Evolutionary conservation across 2,329 filamentous ascomycete species (phyloP), one percentile per base, ranked within the genome.

Genomic region (Arachnopeziza araneosa): DNA sequence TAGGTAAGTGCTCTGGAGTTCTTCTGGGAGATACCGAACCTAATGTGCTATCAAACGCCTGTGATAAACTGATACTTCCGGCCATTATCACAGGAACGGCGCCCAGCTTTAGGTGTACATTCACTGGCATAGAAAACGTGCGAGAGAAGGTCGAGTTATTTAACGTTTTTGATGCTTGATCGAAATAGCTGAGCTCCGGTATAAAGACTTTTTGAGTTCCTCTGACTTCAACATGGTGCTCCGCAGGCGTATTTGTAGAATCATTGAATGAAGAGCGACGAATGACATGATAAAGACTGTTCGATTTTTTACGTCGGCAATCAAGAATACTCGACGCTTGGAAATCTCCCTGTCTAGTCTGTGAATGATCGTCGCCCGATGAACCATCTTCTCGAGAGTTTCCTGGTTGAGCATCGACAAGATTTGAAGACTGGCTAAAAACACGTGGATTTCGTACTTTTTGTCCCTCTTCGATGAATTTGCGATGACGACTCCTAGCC

Each of bases 311-410:
- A 44, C 12, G 6, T 44, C 2, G 36, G 36, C 36, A 17, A 58
- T 22, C 21, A 44, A 22, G 21, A 60, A 54, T 36, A 59, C 44
- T 52, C 59, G 62, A 17, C 55, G 57, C 55, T 61, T 59, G 21
- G 59, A 57, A 21, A 60, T 58, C 24, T 24, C 36, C 14, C n/a
- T 48, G 21, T 12, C 4, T 4, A 52, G 6, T 21, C 21, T 23
- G 50, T 52, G n/a, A n/a, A 22, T 22, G 3, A 22, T 2, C 12
- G 5, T 52, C 4, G 2, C 44, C 23, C 14, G 60, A 24, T n/a
- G 50, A 53, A 1, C 24, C 19, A 19, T 32, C 5, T 9, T 30
- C 52, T 50, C 58, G 54, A 24, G 56, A 58, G n/a, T 52, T 12
- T 22, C 24, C 36, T 8, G 50, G n/a, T 19, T 49, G 8, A 6